These are phyloP conservation scores for Excoecaria cochinchinensis DNA, from an alignment of 345 rosid species.

Conservation along the genomic window DNA sequence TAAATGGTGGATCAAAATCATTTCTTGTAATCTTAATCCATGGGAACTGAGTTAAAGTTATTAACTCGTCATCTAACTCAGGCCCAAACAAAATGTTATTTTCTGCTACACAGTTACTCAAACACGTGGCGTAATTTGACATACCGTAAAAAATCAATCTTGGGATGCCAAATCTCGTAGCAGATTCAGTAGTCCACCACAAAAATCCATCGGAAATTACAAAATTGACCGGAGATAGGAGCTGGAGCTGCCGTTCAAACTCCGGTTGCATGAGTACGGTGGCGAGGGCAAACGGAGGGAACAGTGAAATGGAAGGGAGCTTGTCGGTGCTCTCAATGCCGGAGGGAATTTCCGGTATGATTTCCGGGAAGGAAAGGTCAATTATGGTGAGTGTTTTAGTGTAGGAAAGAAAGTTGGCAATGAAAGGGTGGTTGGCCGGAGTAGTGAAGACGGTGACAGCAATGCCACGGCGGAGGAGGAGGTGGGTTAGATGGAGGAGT, in stretches of 20 bases:
- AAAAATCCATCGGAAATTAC: conserved; percentile 70
- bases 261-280: conserved; percentile 56
- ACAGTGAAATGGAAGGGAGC: conserved; percentile 65
- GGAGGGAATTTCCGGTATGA: conserved; percentile 44
- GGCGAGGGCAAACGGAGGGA: conserved; percentile 45
- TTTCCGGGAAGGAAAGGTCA: conserved; percentile 52
- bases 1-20: conserved; percentile 28
- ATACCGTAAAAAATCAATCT: conserved; percentile 57
- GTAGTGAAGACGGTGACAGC: conserved; percentile 70
- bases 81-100: conserved; percentile 14
- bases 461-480: conserved; percentile 49
- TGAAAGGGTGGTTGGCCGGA: conserved; percentile 53
- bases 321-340: conserved; percentile 67
- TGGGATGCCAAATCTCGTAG: conserved; percentile 57
- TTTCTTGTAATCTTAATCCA: conserved; percentile 54
- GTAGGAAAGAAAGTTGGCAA: conserved; percentile 41
- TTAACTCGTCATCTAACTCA: conserved; percentile 41
- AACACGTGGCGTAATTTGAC: conserved; percentile 23
- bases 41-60: conserved; percentile 54
- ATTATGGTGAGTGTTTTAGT: conserved; percentile 34
- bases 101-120: conserved; percentile 3
- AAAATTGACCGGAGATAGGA: conserved; percentile 45
- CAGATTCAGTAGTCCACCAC: conserved; percentile 78
- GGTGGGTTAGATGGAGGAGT: conserved; percentile 58
- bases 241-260: conserved; percentile 44